Evolutionary conservation across 148 eudicot species (phyloP).

Genomic region (Rhododendron ferrugineum): DNA sequence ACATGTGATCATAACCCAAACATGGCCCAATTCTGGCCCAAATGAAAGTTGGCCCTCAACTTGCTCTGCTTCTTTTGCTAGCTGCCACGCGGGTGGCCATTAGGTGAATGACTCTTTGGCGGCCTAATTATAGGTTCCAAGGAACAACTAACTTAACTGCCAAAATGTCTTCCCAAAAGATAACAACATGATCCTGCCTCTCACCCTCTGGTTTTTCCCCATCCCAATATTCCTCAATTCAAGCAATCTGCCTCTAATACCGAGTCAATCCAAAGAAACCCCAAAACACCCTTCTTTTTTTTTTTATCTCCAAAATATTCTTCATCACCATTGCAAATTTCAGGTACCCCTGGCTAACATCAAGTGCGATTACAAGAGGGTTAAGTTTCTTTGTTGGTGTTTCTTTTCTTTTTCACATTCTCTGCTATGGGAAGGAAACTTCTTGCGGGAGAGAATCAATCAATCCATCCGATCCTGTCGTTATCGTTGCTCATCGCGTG

Average conservation of each 20-base stretch:
- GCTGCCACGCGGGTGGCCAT: not conserved
- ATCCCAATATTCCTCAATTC: constrained; percentile 24
- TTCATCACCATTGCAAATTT: not conserved
- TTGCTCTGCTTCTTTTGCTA: not conserved
- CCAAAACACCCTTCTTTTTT: not conserved
- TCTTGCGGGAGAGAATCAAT: constrained; percentile 22
- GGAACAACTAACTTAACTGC: constrained; percentile 7
- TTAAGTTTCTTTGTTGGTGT: not conserved
- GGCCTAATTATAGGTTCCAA: not conserved
- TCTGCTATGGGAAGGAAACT: constrained; percentile 50
- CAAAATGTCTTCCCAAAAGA: not conserved
- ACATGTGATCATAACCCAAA: not conserved
- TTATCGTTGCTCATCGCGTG: constrained; percentile 27
- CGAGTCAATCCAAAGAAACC: not conserved
- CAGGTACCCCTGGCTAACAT: not conserved
- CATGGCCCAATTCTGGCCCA: not conserved
- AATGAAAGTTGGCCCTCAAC: not conserved
- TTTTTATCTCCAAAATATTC: not conserved
- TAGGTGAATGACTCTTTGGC: not conserved
- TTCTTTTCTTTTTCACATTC: not conserved
- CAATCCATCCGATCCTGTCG: constrained; percentile 24
- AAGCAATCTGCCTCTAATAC: constrained; percentile 29
- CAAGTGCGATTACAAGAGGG: not conserved
- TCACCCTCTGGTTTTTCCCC: not conserved
- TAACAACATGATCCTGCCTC: not conserved